A percentile compares a stretch with the other conserved stretches of the same genome.
Evolutionary conservation across 2,329 filamentous ascomycete genomes (phyloP).

Genomic region (Bipolaris sorokiniana): DNA sequence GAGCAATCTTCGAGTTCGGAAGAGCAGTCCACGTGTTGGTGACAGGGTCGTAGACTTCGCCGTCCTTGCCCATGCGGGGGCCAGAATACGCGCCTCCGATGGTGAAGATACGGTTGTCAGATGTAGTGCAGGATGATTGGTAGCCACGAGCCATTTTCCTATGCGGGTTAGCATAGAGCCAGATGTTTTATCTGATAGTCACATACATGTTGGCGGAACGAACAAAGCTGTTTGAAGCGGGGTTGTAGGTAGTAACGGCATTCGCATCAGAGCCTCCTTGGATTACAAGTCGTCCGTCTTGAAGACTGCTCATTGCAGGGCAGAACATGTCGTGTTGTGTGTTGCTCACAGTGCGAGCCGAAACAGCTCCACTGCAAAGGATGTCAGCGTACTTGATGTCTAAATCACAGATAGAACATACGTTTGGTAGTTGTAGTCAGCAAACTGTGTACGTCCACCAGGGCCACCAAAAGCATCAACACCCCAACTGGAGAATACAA

Average conservation of each 20-base stretch:
- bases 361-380: constrained; percentile 26
- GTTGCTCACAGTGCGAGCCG: constrained; percentile 30
- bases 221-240: constrained; percentile 26
- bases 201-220: constrained; percentile 24
- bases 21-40: constrained; percentile 32
- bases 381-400: constrained; percentile 5
- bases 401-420: constrained; percentile 9
- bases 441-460: constrained; percentile 32
- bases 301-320: constrained; percentile 33
- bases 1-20: constrained; percentile 21
- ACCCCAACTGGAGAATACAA: constrained; percentile 39
- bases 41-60: constrained; percentile 30
- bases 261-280: constrained; percentile 35
- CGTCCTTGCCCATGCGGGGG: constrained; percentile 29
- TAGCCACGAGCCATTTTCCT: constrained; percentile 34
- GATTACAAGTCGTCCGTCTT: constrained; percentile 32
- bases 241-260: constrained; percentile 32
- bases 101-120: constrained; percentile 32
- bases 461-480: constrained; percentile 34
- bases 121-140: constrained; percentile 28
- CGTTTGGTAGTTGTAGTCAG: constrained; percentile 35
- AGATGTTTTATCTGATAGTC: background rate
- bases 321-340: constrained; percentile 40
- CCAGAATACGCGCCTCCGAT: constrained; percentile 38
- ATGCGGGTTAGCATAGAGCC: background rate